Conservation (phyloP, 83 land plant genomes). For the Picea abies region DNA sequence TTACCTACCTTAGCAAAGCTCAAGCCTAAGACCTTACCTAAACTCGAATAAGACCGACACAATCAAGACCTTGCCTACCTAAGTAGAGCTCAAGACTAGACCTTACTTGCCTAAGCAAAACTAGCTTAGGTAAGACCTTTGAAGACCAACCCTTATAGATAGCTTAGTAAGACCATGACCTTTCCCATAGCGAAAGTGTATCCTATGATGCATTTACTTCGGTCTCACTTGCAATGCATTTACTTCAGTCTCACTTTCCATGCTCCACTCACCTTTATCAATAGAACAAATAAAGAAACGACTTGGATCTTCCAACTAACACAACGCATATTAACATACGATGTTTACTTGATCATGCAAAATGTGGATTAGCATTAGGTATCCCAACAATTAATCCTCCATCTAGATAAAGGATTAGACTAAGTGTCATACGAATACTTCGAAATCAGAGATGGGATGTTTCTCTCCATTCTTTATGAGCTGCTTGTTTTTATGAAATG, state of each 20-base stretch:
- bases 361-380: constrained; percentile 8
- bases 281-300: neutral
- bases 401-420: neutral
- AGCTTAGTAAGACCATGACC: no score
- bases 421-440: neutral
- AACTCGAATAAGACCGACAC: no score
- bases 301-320: neutral
- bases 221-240: no score
- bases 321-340: neutral
- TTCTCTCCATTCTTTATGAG: neutral
- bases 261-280: neutral
- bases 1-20: no score
- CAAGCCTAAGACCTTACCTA: no score
- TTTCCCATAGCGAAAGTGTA: no score
- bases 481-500: neutral
- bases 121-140: no score
- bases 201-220: no score
- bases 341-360: neutral
- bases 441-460: neutral
- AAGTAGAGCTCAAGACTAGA: no score
- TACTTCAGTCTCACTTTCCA: neutral
- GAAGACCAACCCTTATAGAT: no score
- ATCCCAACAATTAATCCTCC: constrained; percentile 6
- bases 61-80: no score
- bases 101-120: no score